Evolutionary conservation across 768 basidiomycete species (phyloP).

Genomic region (Mycena vitilis): DNA sequence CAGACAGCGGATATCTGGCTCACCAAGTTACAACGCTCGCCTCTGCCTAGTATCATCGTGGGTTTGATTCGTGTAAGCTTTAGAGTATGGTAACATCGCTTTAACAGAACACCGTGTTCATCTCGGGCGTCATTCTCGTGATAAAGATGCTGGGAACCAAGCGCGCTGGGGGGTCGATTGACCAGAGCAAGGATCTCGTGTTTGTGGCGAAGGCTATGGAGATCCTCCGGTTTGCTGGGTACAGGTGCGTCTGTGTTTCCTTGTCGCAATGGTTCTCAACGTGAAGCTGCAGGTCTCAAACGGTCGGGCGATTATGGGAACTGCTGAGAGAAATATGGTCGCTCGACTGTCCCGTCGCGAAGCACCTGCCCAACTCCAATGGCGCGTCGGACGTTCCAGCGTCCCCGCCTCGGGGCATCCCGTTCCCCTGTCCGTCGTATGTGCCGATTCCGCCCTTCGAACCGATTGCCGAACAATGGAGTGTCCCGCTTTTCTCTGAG

Average conservation of each 20-base stretch:
- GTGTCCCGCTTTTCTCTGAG: too few species aligned
- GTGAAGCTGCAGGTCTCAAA: neutral
- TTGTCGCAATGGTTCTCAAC: neutral
- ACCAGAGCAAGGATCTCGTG: neutral
- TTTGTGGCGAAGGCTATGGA: constrained; percentile 10
- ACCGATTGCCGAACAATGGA: neutral
- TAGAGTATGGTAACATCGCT: too few species aligned
- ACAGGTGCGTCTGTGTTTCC: constrained; percentile 37
- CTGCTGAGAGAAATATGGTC: constrained; percentile 1
- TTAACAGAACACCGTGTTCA: constrained; percentile 9
- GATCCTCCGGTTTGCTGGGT: constrained; percentile 8
- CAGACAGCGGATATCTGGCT: constrained; percentile 52
- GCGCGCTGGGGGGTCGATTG: constrained; percentile 19
- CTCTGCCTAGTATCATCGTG: constrained; percentile 21
- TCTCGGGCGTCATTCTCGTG: constrained; percentile 13
- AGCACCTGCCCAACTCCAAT: neutral
- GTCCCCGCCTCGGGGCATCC: neutral
- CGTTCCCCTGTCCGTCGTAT: neutral
- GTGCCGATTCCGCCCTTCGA: neutral
- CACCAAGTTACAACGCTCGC: constrained; percentile 1
- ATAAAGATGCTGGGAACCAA: constrained; percentile 7
- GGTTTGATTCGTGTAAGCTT: too few species aligned
- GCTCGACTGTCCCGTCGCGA: neutral
- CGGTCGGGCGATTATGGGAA: neutral
- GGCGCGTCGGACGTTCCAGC: neutral